These are phyloP conservation scores for Tetrastigma voinierianum DNA, from an alignment of 164 flowering plant species.

Conservation along the genomic window DNA sequence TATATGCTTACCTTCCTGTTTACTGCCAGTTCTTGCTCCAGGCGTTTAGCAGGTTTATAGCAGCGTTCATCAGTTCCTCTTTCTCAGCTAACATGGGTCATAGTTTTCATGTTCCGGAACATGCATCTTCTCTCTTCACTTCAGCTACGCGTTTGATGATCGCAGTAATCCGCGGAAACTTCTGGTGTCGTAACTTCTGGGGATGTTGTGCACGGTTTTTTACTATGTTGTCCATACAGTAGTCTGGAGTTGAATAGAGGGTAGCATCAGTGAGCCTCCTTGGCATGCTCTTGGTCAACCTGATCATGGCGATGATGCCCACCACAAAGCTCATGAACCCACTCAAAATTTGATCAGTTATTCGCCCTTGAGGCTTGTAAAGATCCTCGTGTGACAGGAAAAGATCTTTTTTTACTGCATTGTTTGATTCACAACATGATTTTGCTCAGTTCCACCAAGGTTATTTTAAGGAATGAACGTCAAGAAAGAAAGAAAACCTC, in stretches of 20 bases:
- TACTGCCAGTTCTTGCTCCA: constrained; percentile 63
- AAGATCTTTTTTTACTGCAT: constrained; percentile 7
- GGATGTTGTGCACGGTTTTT: constrained; percentile 17
- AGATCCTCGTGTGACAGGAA: constrained; percentile 17
- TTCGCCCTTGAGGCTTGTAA: constrained; percentile 32
- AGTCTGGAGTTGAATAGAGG: constrained; percentile 38
- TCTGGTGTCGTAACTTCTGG: constrained; percentile 19
- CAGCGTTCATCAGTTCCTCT: constrained; percentile 62
- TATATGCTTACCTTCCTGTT: constrained; percentile 66
- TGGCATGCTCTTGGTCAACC: constrained; percentile 71
- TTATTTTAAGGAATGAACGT: too few species aligned
- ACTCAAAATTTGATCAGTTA: constrained; percentile 37
- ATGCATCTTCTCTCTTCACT: constrained; percentile 61
- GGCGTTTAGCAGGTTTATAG: constrained; percentile 40
- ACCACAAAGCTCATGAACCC: constrained; percentile 72
- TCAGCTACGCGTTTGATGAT: constrained; percentile 63
- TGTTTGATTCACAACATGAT: too few species aligned
- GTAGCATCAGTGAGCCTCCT: constrained; percentile 57
- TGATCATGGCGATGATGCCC: constrained; percentile 70
- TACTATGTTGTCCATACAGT: constrained; percentile 20
- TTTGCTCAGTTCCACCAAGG: too few species aligned
- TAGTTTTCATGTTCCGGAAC: constrained; percentile 36
- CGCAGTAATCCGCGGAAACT: constrained; percentile 48
- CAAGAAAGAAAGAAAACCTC: too few species aligned
- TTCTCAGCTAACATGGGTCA: constrained; percentile 56